phyloP scores from a whole-genome alignment of 1,284 basidiomycete genomes.

The Sporisorium reilianum region DNA sequence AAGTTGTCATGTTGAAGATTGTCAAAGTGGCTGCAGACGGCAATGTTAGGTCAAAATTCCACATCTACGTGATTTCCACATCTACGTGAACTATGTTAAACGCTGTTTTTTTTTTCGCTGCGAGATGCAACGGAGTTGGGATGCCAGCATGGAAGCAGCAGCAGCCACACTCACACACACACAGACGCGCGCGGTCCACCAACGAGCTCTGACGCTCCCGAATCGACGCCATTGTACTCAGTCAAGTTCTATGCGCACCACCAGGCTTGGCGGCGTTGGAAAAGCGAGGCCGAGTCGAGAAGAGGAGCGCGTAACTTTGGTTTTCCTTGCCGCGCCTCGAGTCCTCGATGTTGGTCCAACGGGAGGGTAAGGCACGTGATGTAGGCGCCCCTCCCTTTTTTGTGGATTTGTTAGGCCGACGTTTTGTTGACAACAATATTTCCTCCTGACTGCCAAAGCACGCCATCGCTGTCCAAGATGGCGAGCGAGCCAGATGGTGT shows the following conservation, averaged over 20 bases:
- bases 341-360: neutral
- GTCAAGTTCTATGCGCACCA: too few relatives aligned
- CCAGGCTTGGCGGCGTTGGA: too few relatives aligned
- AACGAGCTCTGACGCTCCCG: too few relatives aligned
- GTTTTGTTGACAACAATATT: too few relatives aligned
- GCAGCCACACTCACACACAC: too few relatives aligned
- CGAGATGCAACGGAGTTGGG: too few relatives aligned
- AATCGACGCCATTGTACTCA: too few relatives aligned
- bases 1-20: neutral
- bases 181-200: too few relatives aligned
- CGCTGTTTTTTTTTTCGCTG: too few relatives aligned
- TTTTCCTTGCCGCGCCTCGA: constrained; percentile 1
- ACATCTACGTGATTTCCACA: neutral
- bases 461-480: constrained; percentile 33
- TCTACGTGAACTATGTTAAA: constrained; percentile 1
- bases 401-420: neutral
- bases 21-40: constrained; percentile 1
- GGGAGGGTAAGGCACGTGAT: constrained; percentile 10
- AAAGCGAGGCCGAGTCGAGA: neutral
- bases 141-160: too few relatives aligned
- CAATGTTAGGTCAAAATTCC: neutral
- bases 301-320: constrained; percentile 1
- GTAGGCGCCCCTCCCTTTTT: neutral
- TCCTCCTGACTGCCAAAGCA: constrained; percentile 13
- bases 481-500: constrained; percentile 30